phyloP scores from a whole-genome alignment of 225 moss, liverwort and hornwort genomes.

The Anthoceros angustus region DNA sequence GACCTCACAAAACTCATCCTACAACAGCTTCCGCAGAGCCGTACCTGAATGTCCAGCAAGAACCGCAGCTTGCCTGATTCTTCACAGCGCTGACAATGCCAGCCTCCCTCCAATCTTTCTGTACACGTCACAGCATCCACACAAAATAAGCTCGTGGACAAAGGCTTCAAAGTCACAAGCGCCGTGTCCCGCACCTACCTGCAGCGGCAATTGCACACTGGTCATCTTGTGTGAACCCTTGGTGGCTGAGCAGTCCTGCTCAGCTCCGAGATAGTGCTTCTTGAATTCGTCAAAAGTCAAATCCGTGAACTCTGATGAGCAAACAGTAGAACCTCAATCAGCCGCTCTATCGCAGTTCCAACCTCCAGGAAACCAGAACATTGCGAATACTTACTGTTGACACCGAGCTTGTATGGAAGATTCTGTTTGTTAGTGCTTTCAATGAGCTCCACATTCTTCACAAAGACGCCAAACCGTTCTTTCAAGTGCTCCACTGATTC shows the following conservation, averaged over 20 bases:
- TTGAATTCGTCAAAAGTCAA: conserved; percentile 72
- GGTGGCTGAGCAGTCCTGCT: conserved; percentile 90
- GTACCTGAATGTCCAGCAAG: conserved; percentile 99
- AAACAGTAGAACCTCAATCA: background rate
- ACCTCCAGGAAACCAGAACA: background rate
- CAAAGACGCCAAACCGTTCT: conserved; percentile 50
- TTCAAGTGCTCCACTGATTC: conserved; percentile 48
- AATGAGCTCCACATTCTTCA: conserved; percentile 61
- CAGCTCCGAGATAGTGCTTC: conserved; percentile 40
- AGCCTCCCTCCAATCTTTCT: conserved; percentile 85
- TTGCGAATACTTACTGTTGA: conserved; percentile 48
- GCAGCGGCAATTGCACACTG: conserved; percentile 31
- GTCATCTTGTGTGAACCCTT: conserved; percentile 59
- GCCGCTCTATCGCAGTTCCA: background rate
- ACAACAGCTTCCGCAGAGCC: background rate
- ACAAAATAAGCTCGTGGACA: too few relatives aligned
- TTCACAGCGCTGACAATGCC: conserved; percentile 84
- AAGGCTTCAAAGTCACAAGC: too few relatives aligned
- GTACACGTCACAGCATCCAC: too few relatives aligned
- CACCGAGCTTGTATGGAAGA: conserved; percentile 65
- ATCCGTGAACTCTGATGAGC: conserved; percentile 70
- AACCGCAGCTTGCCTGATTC: conserved; percentile 70
- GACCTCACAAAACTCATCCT: background rate
- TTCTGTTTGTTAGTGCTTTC: conserved; percentile 52
- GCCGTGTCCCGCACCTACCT: too few relatives aligned